Base-by-base conservation (phyloP, 169 alveolate species). In the Cryptosporidium bovis region DNA sequence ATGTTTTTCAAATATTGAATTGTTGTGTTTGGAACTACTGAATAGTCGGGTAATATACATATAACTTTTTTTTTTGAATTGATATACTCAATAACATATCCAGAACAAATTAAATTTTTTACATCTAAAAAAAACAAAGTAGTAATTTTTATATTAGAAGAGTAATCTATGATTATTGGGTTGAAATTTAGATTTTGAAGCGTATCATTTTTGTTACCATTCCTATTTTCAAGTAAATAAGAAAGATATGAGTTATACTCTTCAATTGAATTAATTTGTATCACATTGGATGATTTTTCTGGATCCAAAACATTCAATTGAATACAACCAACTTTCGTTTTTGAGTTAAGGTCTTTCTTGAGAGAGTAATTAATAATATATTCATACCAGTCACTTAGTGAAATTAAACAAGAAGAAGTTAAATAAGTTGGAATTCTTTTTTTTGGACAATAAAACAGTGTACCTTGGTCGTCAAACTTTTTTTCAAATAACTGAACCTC, bases 241-340 rank as follows among this genome's bases (percentile, higher is more conserved):
- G n/a, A 27, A 12, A 77, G 20, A 10, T 24, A 62, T 13, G 36
- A 33, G 40, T 77, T 62, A 4, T 40, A 56, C n/a, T 29, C 71
- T 15, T 58, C 51, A 27, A 60, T 18, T 24, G 71, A 58, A 31
- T 77, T 66, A n/a, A 77, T 60, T 40, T 1, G 3, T 7, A 29
- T 18, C 10, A 31, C 46, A 24, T 60, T 46, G 4, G 53, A 53
- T 7, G 71, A 44, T 58, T 77, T 60, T 8, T 48, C 13, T 40
- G 87, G 87, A 77, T 77, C 71, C 36, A 77, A 66, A 20, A 77
- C 40, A 20, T 56, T 60, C 12, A 77, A 24, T 46, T 60, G 62
- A 34, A 77, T 56, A 36, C 77, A 60, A 8, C 87, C 87, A 62
- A 77, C 50, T 77, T 77, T 77, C 5, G 87, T 77, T 62, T 33